These are phyloP conservation scores for Balamuthia mandrillaris DNA, from an alignment of 208 protist species.

Conservation along the genomic window DNA sequence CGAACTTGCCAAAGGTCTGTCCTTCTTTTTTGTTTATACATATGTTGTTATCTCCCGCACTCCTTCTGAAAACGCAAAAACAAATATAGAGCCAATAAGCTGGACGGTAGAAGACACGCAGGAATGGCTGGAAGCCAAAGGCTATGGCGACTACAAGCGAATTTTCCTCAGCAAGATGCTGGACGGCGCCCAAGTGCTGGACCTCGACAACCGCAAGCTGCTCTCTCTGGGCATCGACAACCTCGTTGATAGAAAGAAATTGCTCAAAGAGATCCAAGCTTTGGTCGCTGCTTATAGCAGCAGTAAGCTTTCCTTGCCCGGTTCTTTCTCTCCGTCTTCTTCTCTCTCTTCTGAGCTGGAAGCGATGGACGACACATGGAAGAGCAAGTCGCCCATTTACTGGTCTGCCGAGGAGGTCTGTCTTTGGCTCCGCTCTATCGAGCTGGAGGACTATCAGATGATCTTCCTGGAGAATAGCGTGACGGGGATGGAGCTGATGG, in stretches of 20 bases:
- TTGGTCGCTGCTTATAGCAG: background rate
- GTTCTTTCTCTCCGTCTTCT: background rate
- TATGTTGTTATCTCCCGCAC: no score
- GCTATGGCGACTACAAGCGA: background rate
- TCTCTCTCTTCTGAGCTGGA: background rate
- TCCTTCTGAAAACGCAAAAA: background rate
- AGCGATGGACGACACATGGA: background rate
- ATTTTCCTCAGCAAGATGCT: constrained; percentile 28
- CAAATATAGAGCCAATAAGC: background rate
- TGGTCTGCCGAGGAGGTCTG: constrained; percentile 22
- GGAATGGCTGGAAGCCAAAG: constrained; percentile 31
- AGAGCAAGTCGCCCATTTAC: background rate
- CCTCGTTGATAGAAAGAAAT: constrained; percentile 25
- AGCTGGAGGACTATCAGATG: background rate
- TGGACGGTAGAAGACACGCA: constrained; percentile 21
- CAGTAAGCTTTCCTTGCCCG: background rate
- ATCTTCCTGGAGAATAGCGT: constrained; percentile 31
- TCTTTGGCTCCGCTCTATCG: constrained; percentile 7
- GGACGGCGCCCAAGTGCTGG: constrained; percentile 13
- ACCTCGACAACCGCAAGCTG: constrained; percentile 24
- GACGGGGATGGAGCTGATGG: background rate
- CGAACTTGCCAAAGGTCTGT: constrained; percentile 13
- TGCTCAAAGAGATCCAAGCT: constrained; percentile 29
- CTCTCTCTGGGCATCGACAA: constrained; percentile 9
- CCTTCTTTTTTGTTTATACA: background rate